phyloP scores from a whole-genome alignment of 495 filamentous ascomycete species.

The Tuber microsphaerosporum region DNA sequence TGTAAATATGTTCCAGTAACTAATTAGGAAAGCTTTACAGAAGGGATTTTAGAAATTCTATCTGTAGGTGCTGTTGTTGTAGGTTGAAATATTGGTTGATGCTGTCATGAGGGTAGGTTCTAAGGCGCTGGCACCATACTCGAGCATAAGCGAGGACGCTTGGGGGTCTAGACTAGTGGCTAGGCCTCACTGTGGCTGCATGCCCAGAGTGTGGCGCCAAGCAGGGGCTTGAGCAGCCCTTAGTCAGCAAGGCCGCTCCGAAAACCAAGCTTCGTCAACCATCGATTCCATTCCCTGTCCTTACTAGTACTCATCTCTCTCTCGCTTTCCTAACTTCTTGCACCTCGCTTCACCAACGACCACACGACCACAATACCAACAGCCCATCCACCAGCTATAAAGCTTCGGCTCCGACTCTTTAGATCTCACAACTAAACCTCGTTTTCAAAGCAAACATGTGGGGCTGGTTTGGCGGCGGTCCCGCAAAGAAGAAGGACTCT shows the following conservation, averaged over 20 bases:
- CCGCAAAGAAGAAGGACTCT: conserved; percentile 79
- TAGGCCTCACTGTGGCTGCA: background rate
- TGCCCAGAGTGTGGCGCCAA: background rate
- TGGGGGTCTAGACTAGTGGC: background rate
- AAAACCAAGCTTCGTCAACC: conserved; percentile 31
- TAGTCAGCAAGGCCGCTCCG: conserved; percentile 13
- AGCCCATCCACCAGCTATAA: background rate
- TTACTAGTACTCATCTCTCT: background rate
- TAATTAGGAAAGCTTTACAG: too few species aligned
- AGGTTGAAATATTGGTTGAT: too few species aligned
- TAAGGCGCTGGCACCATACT: too few species aligned
- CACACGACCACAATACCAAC: background rate
- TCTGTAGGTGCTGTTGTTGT: too few species aligned
- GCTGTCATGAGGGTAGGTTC: too few species aligned
- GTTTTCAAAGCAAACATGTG: conserved; percentile 50
- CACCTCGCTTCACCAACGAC: background rate
- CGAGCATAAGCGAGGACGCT: background rate
- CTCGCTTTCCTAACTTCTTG: conserved; percentile 11
- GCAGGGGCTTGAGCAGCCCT: background rate
- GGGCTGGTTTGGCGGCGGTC: conserved; percentile 75
- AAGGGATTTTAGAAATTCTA: too few species aligned
- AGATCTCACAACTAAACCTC: background rate
- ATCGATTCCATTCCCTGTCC: conserved; percentile 25
- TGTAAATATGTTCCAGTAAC: too few species aligned
- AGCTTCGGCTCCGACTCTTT: background rate